Evolutionary conservation across 768 basidiomycete species (phyloP).

Genomic region (Polyporus arcularius): DNA sequence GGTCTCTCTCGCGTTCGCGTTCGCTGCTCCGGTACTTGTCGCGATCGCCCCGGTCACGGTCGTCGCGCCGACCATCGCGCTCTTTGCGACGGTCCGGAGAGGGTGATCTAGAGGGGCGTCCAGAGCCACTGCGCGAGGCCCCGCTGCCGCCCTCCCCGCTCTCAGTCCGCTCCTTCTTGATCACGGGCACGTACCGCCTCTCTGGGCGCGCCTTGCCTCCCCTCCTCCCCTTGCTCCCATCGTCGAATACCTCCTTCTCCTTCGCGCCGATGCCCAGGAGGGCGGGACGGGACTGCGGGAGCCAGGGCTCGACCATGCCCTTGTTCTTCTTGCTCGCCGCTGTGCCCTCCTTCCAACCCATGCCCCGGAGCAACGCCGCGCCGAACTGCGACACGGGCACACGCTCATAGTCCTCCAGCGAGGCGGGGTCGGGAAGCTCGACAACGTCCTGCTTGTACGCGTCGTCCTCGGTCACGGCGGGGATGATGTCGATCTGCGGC

Average conservation of each 20-base stretch:
- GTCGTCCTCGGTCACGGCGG: slow-evolving; percentile 65
- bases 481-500: slow-evolving; percentile 60
- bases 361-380: slow-evolving; percentile 88
- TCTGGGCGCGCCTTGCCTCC: slow-evolving; percentile 53
- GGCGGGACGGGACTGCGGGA: slow-evolving; percentile 82
- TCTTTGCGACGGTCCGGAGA: slow-evolving; percentile 27
- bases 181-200: slow-evolving; percentile 80
- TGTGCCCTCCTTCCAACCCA: slow-evolving; percentile 92
- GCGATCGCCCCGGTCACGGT: slow-evolving; percentile 35
- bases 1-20: background rate
- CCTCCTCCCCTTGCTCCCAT: slow-evolving; percentile 59
- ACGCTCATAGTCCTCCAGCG: slow-evolving; percentile 84
- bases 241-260: slow-evolving; percentile 71
- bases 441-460: slow-evolving; percentile 83
- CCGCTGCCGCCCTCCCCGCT: slow-evolving; percentile 25
- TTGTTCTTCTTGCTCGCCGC: slow-evolving; percentile 62
- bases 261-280: slow-evolving; percentile 94
- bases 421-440: slow-evolving; percentile 74
- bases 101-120: slow-evolving; percentile 55
- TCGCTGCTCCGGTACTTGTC: slow-evolving; percentile 17
- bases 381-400: slow-evolving; percentile 94
- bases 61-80: slow-evolving; percentile 16
- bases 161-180: slow-evolving; percentile 58
- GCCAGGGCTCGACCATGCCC: slow-evolving; percentile 73
- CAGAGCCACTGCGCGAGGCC: slow-evolving; percentile 40